phyloP scores from a whole-genome alignment of 805 yeast species.

The Ogataea pilisensis region DNA sequence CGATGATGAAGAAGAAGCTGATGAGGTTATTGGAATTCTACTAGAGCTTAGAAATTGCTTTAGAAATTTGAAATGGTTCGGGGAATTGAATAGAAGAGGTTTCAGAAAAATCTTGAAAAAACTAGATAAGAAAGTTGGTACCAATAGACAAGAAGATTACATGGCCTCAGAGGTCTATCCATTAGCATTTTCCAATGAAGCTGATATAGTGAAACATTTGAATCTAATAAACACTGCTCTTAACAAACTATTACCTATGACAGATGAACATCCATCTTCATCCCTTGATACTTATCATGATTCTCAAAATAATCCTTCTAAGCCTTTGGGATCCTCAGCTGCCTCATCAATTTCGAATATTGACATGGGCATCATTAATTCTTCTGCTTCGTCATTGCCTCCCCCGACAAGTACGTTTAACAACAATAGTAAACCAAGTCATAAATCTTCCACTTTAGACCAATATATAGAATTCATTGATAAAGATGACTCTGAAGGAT shows the following conservation, averaged over 20 bases:
- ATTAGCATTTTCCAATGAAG: slow-evolving; percentile 71
- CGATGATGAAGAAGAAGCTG: slow-evolving; percentile 49
- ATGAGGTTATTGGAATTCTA: slow-evolving; percentile 61
- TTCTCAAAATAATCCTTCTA: slow-evolving; percentile 1
- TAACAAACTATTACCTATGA: slow-evolving; percentile 46
- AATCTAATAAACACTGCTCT: slow-evolving; percentile 48
- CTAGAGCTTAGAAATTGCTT: slow-evolving; percentile 72
- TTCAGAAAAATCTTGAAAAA: slow-evolving; percentile 85
- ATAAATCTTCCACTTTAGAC: slow-evolving; percentile 18
- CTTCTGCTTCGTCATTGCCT: slow-evolving; percentile 19
- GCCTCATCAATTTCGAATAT: slow-evolving; percentile 22
- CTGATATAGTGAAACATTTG: slow-evolving; percentile 52
- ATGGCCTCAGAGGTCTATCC: slow-evolving; percentile 66
- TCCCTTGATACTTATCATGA: slow-evolving; percentile 17
- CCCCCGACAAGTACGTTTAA: slow-evolving; percentile 21
- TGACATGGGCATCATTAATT: slow-evolving; percentile 14
- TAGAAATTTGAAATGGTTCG: slow-evolving; percentile 88
- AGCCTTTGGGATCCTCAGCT: slow-evolving; percentile 15
- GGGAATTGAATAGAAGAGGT: slow-evolving; percentile 88
- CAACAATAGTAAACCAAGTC: slow-evolving; percentile 5
- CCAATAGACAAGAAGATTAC: slow-evolving; percentile 51
- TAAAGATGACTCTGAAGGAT: slow-evolving; percentile 31
- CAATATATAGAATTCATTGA: slow-evolving; percentile 22
- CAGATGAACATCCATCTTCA: slow-evolving; percentile 14
- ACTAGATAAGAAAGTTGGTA: slow-evolving; percentile 77